Base-by-base conservation (phyloP, 352 stramenopile species). In the Globisporangium alternatum region DNA sequence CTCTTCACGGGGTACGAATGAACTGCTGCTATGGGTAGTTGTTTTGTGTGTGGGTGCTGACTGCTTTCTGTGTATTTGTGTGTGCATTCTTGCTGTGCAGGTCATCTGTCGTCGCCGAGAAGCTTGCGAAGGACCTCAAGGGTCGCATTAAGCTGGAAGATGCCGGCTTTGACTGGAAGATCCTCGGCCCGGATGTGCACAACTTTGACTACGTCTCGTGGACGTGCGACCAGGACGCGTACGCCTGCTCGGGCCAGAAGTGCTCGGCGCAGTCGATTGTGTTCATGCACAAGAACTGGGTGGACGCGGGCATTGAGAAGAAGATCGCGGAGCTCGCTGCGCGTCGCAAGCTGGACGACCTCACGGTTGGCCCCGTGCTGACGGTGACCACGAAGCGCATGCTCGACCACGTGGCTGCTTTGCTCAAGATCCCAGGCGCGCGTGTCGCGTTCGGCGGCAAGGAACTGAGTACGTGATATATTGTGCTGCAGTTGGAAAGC, bases 161-260 rank as follows among this genome's bases (percentile, higher is more conserved):
- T 76, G 97, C 97, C 51, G 97, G 97, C 21, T 99, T 99, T 71
- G 97, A 99, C 82, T 99, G 97, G 97, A 99, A 99, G 72, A 83
- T 98, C 62, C 79, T 99, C 39, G 96, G 96, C 35, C 97, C 96
- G 1, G 97, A 99, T 71, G 96, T 99, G 9, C 56, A 73, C 56
- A 88, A 99, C 78, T 90, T 98, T 21, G 95, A 99, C 65, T 99
- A 99, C 71, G 97, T 99, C 15, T 95, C 96, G 10, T 99, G 94
- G 92, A 96, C 97, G 68, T 98, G 90, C 56, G 97, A 99, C 77
- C 97, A 99, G 87, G 97, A 99, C 77, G 97, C 97, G 9, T 99
- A 99, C 71, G 97, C 97, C 25, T 98, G 86, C 70, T 96, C 88
- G n/a, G 97, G 97, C 41, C 97, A 99, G 77, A 99, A 99, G 86